Percentiles rank a stretch among this genome's conserved stretches.
Evolutionary conservation across 768 basidiomycete genomes (phyloP).

Genomic region (Termitomyces titanicus): DNA sequence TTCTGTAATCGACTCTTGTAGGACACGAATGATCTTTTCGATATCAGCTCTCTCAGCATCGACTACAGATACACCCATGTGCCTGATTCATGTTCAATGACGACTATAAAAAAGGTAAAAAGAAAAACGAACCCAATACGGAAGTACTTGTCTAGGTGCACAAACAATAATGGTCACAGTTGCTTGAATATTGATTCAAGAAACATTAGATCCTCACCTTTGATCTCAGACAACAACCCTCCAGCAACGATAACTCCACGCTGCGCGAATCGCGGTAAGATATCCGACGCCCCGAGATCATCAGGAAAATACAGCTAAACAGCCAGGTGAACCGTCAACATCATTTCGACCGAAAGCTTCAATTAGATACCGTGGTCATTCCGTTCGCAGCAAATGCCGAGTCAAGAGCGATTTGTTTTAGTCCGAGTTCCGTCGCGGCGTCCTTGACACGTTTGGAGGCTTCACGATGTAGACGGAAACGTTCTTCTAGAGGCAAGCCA

Average conservation of each 20-base stretch:
- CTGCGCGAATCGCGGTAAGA: conserved; percentile 71
- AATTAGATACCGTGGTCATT: conserved; percentile 76
- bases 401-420: conserved; percentile 67
- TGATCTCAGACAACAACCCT: conserved; percentile 81
- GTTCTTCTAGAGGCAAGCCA: conserved; percentile 65
- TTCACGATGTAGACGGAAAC: conserved; percentile 72
- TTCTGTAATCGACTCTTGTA: conserved; percentile 56
- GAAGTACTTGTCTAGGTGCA: conserved; percentile 76
- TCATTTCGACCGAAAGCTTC: neutral
- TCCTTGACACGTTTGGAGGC: conserved; percentile 68
- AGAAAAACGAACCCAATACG: conserved; percentile 64
- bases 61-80: conserved; percentile 89
- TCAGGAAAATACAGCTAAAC: conserved; percentile 74
- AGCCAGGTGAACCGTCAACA: neutral
- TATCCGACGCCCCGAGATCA: conserved; percentile 70
- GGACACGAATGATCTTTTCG: conserved; percentile 61
- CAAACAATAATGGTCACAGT: neutral
- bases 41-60: conserved; percentile 70
- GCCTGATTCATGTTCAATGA: conserved; percentile 37
- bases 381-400: conserved; percentile 78
- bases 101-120: neutral
- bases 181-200: neutral
- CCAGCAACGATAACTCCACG: conserved; percentile 81
- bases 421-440: conserved; percentile 60
- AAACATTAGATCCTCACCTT: conserved; percentile 44